Evolutionary conservation across 768 basidiomycete genomes (phyloP).

Genomic region (Udeniomyces megalosporus): DNA sequence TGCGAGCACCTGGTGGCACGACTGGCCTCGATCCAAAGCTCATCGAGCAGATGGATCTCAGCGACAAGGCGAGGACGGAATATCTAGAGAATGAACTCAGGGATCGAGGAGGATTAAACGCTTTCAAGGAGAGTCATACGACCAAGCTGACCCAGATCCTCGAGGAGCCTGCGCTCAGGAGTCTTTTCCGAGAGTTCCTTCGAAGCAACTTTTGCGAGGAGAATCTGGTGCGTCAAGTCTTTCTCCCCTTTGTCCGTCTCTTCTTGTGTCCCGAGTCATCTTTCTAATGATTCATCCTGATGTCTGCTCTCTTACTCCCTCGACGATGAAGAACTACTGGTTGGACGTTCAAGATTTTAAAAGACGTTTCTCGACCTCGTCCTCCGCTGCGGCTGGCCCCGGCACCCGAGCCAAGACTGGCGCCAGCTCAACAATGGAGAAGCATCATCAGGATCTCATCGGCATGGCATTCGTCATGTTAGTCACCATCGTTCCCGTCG

Average conservation of each 20-base stretch:
- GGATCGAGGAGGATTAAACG: conserved; percentile 29
- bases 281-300: too few species aligned
- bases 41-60: neutral
- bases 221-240: conserved; percentile 46
- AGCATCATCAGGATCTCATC: conserved; percentile 86
- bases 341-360: conserved; percentile 95
- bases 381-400: conserved; percentile 50
- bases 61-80: conserved; percentile 7
- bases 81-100: conserved; percentile 11
- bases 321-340: conserved; percentile 79
- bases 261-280: too few species aligned
- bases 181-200: conserved; percentile 86
- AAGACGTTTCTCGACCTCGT: conserved; percentile 86
- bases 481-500: conserved; percentile 15
- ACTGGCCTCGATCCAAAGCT: conserved; percentile 5
- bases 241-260: too few species aligned
- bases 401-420: neutral
- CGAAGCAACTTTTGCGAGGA: conserved; percentile 94
- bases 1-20: neutral
- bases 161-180: conserved; percentile 74
- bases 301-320: too few species aligned
- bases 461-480: conserved; percentile 71
- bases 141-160: conserved; percentile 81
- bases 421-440: conserved; percentile 63
- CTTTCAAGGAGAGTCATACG: conserved; percentile 70